These are phyloP conservation scores for Spiraea crenata DNA, from an alignment of 331 rosid species.

Conservation along the genomic window DNA sequence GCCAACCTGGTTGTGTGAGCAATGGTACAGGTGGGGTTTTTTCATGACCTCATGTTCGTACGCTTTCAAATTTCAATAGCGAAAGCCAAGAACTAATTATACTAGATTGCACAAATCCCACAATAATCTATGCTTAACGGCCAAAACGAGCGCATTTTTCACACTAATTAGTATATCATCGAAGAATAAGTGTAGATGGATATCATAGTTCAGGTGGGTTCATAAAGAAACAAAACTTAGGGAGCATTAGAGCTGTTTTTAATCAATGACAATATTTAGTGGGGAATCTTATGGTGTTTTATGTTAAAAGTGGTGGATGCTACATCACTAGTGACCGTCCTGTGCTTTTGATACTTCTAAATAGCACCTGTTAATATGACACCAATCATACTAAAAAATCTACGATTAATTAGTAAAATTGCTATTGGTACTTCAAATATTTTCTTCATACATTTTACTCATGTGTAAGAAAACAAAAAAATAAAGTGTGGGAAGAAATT, in stretches of 20 bases:
- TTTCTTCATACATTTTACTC: no score
- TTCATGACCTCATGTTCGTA: not conserved
- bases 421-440: no score
- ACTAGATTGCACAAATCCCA: no score
- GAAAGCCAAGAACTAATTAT: not conserved
- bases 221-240: not conserved
- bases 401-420: not conserved
- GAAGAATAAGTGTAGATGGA: not conserved
- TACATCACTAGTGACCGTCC: not conserved
- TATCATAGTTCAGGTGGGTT: not conserved
- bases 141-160: not conserved
- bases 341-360: not conserved
- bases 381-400: not conserved
- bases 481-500: no score
- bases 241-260: not conserved
- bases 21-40: constrained; percentile 5
- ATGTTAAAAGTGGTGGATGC: not conserved
- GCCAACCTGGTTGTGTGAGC: not conserved
- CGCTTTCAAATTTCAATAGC: no score
- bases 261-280: no score
- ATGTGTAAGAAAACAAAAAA: not conserved
- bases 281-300: not conserved
- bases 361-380: not conserved
- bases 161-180: not conserved
- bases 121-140: not conserved